A percentile compares a stretch with the other conserved stretches of the same genome.
These are phyloP conservation scores for Skeletonema tropicum DNA, from an alignment of 108 stramenopile species.

Conservation along the genomic window DNA sequence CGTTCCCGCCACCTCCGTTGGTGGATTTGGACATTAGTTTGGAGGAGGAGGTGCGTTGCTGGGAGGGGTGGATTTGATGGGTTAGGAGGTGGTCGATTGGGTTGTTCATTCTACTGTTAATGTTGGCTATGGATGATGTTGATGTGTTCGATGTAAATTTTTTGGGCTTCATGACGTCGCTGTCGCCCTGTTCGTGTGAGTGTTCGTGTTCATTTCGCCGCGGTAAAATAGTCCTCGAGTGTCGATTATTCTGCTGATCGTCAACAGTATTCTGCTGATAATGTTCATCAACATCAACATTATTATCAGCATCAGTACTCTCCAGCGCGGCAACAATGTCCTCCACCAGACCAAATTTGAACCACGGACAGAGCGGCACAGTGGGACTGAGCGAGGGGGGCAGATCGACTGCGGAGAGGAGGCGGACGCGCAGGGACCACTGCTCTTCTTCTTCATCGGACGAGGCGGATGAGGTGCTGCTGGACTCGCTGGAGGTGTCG, in stretches of 20 bases:
- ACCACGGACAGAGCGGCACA: conserved; percentile 75
- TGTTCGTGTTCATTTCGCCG: background rate
- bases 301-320: background rate
- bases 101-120: too few species aligned
- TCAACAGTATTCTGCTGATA: too few species aligned
- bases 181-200: too few species aligned
- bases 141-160: too few species aligned
- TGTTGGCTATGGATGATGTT: too few species aligned
- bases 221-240: background rate
- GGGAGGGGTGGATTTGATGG: background rate
- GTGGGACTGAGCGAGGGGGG: conserved; percentile 67
- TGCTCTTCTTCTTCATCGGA: conserved; percentile 19
- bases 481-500: background rate
- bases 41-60: conserved; percentile 2
- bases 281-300: background rate
- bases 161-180: background rate
- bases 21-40: conserved; percentile 20
- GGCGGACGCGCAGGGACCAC: conserved; percentile 67
- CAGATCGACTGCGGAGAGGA: conserved; percentile 75
- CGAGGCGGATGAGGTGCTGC: background rate
- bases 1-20: conserved; percentile 38
- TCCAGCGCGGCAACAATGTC: conserved; percentile 14
- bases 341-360: conserved; percentile 70
- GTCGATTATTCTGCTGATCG: too few species aligned
- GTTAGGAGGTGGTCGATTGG: background rate